A percentile compares a stretch with the other conserved stretches of the same genome.
Conservation (phyloP, 139 green algal genomes). For the Chlamydomonas schloesseri region DNA sequence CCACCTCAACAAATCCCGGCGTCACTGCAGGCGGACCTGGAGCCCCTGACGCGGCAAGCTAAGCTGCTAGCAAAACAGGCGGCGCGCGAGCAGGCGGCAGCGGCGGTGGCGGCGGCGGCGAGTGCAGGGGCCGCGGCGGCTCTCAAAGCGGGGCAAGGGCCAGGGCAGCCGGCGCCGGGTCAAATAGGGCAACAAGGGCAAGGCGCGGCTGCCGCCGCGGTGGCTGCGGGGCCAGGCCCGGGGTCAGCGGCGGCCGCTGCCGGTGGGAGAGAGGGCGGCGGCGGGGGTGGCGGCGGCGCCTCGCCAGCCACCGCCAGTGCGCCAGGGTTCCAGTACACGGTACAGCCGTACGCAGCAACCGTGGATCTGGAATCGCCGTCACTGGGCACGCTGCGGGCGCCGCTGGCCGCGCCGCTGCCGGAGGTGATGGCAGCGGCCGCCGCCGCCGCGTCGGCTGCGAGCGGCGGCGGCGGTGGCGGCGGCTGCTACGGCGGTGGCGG, state of each 20-base stretch:
- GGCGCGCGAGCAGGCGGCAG: neutral
- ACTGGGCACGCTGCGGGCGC: slow-evolving; percentile 36
- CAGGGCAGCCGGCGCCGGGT: neutral
- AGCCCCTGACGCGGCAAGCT: slow-evolving; percentile 29
- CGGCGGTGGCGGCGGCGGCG: neutral
- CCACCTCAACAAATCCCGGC: too few species aligned
- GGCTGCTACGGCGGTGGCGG: neutral
- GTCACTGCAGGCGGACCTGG: slow-evolving; percentile 18
- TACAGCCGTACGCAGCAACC: slow-evolving; percentile 12
- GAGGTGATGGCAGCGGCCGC: slow-evolving; percentile 42
- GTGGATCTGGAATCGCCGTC: slow-evolving; percentile 41
- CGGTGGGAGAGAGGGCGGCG: neutral
- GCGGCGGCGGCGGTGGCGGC: neutral
- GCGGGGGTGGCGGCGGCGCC: neutral
- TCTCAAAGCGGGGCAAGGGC: neutral
- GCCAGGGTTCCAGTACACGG: neutral
- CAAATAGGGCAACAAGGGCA: neutral
- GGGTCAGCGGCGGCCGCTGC: neutral
- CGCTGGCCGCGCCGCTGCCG: slow-evolving; percentile 37
- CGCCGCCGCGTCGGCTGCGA: neutral
- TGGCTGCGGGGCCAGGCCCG: neutral
- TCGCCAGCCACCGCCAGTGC: too few species aligned
- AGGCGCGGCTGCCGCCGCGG: neutral
- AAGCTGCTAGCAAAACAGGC: slow-evolving; percentile 29
- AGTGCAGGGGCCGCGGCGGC: neutral